Evolutionary conservation across 306 rosid species (phyloP), one percentile per base, ranked within the genome.

Genomic region (Sphenostylis stenocarpa): DNA sequence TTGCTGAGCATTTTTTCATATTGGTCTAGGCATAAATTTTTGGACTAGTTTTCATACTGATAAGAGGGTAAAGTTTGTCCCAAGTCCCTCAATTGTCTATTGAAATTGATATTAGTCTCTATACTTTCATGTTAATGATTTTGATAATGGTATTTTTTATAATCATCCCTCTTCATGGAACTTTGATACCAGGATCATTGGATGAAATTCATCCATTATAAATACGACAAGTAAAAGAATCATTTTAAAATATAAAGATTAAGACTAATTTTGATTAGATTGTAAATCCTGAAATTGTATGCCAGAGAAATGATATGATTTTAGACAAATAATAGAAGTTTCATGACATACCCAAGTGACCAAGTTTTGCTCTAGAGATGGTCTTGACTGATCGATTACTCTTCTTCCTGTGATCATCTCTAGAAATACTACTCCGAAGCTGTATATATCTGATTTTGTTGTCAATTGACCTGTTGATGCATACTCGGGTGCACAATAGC

Each of bases 401-500:
- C 98, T 89, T 80, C 93, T 89, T 45, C 98, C 97, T 1, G 98
- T 88, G 77, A 94, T 85, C 56, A 94, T 82, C 89, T 91, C 98
- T 79, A 94, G 51, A 79, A 94, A 87, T 73, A 94, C 96, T 0
- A 94, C 97, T 69, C 96, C 98, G 31, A 91, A 94, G 73, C 96
- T 90, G 52, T 92, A 94, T 6, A 94, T 88, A 77, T 94, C 98
- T 3, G 98, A 94, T 78, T 87, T 94, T 4, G 90, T 84, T 0
- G 95, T 90, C 82, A 94, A 77, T 36, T 92, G 85, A 31, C 97
- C 98, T 0, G 97, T 94, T 13, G 82, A 83, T 7, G 95, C 97
- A 84, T 94, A 94, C 83, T 94, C 98, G 24, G 97, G 97, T 36
- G 97, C 96, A 86, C 98, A 94, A 3, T 94, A 94, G 71, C 98